phyloP scores from a whole-genome alignment of 2,329 filamentous ascomycete species.

The Penicillium paneum region DNA sequence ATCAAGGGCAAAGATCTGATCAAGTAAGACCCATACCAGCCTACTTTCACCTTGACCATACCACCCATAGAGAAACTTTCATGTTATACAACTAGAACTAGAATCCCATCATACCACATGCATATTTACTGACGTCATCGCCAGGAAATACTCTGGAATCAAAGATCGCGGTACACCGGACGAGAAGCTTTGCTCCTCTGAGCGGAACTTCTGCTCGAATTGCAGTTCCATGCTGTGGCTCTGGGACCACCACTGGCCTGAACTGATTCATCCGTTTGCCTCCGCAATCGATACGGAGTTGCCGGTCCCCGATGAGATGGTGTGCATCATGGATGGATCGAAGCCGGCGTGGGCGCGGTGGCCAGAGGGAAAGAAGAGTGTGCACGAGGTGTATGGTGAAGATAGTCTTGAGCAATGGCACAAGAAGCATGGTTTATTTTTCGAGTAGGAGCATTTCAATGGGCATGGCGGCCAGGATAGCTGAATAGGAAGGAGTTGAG shows the following conservation, averaged over 20 bases:
- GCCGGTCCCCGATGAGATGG: slow-evolving; percentile 47
- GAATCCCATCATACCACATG: too few species aligned
- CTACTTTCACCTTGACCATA: too few species aligned
- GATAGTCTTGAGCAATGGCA: slow-evolving; percentile 48
- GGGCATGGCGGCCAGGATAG: background rate
- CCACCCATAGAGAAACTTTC: background rate
- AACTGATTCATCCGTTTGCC: slow-evolving; percentile 51
- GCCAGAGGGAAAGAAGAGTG: slow-evolving; percentile 48
- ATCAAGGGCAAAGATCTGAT: slow-evolving; percentile 44
- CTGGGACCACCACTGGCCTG: slow-evolving; percentile 48
- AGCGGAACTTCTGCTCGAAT: slow-evolving; percentile 48
- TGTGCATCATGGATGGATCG: slow-evolving; percentile 44
- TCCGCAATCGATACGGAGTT: slow-evolving; percentile 50
- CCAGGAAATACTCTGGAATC: slow-evolving; percentile 46
- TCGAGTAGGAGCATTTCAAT: slow-evolving; percentile 23
- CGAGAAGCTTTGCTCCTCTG: slow-evolving; percentile 40
- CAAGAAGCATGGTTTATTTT: slow-evolving; percentile 41
- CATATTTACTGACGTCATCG: background rate
- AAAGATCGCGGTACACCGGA: slow-evolving; percentile 43
- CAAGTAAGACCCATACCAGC: slow-evolving; percentile 34
- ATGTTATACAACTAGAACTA: background rate
- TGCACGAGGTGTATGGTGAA: slow-evolving; percentile 39
- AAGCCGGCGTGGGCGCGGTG: slow-evolving; percentile 48
- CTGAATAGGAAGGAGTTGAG: background rate
- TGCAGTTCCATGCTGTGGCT: slow-evolving; percentile 50